A percentile compares a stretch with the other conserved stretches of the same genome.
Conservation (phyloP, 306 rosid species). For the Alnus rubra region DNA sequence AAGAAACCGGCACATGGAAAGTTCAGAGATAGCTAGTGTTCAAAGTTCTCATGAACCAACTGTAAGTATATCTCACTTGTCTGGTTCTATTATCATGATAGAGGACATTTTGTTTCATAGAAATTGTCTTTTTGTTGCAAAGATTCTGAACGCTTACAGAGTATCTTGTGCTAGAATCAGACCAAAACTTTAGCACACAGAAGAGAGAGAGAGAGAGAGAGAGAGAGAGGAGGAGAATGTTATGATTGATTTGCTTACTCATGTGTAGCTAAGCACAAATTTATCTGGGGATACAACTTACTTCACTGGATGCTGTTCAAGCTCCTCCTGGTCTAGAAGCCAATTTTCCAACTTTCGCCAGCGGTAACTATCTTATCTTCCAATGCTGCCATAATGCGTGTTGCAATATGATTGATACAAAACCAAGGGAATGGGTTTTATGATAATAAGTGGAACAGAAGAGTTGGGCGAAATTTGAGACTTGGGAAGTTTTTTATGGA, state of each 20-base stretch:
- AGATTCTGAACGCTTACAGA: neutral
- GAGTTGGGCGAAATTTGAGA: too few relatives aligned
- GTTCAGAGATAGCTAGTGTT: constrained; percentile 17
- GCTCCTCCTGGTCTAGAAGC: constrained; percentile 35
- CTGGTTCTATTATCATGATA: neutral
- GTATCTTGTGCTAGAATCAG: too few relatives aligned
- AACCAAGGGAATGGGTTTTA: neutral
- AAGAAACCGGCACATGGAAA: constrained; percentile 31
- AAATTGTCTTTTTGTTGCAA: too few relatives aligned
- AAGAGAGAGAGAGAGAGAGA: too few relatives aligned
- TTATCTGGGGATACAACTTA: constrained; percentile 34
- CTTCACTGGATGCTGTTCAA: constrained; percentile 45
- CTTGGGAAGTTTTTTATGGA: too few relatives aligned
- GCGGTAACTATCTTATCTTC: constrained; percentile 32
- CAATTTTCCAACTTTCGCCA: constrained; percentile 42
- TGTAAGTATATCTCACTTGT: constrained; percentile 32
- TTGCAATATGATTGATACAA: neutral
- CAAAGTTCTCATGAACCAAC: constrained; percentile 35
- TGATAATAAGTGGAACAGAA: neutral
- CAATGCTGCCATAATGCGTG: neutral
- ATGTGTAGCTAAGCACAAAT: constrained; percentile 36
- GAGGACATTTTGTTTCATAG: neutral
- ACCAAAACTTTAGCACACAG: too few relatives aligned
- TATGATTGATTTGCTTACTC: neutral
- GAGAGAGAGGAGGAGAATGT: too few relatives aligned